Base-by-base conservation (phyloP, 345 rosid species). In the Corchorus capsularis region DNA sequence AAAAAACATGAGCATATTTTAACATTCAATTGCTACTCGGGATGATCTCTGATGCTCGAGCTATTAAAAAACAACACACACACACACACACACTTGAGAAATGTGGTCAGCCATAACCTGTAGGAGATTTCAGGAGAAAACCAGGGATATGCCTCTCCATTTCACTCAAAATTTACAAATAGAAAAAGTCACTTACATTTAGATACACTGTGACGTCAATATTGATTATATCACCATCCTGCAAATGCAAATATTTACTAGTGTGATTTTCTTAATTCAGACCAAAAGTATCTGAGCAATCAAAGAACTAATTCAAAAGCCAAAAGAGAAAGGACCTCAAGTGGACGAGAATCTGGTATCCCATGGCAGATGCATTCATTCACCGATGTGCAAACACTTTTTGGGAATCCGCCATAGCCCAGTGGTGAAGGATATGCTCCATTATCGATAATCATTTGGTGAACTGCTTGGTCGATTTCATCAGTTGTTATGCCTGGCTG, bases 281-380 rank as follows among this genome's bases (percentile, higher is more conserved):
- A 69, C 20, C 52, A 77, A 63, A 0, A 20, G 16, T 32, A 49
- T 46, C 17, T 19, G 43, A 12, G 70, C 71, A 77, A 50, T 22
- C 63, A 2, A 22, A 8, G 32, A 66, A 27, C 47, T 68, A 75
- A 55, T n/a, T 55, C 43, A 72, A 27, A 45, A 71, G 56, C 53
- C 72, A 79, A 63, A 74, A 59, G 6, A 22, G 20, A 20, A 46
- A 79, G 46, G 54, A 91, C 97, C 98, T 93, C 97, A 61, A 95
- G 95, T 53, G 91, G 86, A 65, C 89, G 78, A 69, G 98, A 89
- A 81, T 95, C 97, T 10, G 99, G 99, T 63, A 95, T 95, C 52
- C 98, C 99, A 81, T 95, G 99, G 86, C 99, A 95, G 79, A 94
- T 94, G 65, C 99, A 94, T 83, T 94, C 98, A 74, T 93, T 94